These are phyloP conservation scores for Falciphora oryzae DNA, from an alignment of 2,329 filamentous ascomycete genomes.

Conservation along the genomic window DNA sequence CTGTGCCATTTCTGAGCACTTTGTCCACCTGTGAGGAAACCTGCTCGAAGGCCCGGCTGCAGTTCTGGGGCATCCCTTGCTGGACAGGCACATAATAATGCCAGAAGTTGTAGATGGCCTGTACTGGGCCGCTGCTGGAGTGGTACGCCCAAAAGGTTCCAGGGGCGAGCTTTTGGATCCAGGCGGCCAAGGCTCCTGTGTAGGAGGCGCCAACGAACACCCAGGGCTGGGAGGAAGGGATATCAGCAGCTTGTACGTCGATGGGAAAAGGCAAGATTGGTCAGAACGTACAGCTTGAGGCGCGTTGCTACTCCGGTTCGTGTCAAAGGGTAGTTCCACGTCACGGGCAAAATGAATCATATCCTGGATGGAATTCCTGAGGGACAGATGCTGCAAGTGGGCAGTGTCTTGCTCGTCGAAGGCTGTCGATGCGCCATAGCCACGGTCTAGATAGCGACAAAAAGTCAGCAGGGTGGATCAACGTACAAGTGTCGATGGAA, in stretches of 20 bases:
- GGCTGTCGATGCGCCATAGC: conserved; percentile 51
- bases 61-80: conserved; percentile 53
- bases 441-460: conserved; percentile 37
- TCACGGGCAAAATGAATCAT: conserved; percentile 48
- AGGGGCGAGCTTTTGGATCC: conserved; percentile 45
- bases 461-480: no score
- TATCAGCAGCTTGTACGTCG: neutral
- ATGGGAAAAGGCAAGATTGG: rapidly evolving
- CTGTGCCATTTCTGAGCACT: conserved; percentile 35
- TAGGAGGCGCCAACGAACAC: conserved; percentile 51
- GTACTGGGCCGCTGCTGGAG: conserved; percentile 48
- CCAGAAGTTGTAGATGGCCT: conserved; percentile 53
- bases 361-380: conserved; percentile 48
- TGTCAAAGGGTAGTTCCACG: conserved; percentile 48
- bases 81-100: conserved; percentile 52
- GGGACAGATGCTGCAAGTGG: conserved; percentile 47
- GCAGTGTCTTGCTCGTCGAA: conserved; percentile 43
- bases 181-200: conserved; percentile 48
- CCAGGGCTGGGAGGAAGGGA: conserved; percentile 39
- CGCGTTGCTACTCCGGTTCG: conserved; percentile 39
- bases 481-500: no score
- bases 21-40: conserved; percentile 51
- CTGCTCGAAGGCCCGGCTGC: conserved; percentile 43
- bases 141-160: conserved; percentile 58
- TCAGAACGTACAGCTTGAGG: conserved; percentile 32